Percentiles rank a stretch among this genome's conserved stretches.
Conservation (phyloP, 2,329 filamentous ascomycete genomes). For the Alternaria triticimaculans region DNA sequence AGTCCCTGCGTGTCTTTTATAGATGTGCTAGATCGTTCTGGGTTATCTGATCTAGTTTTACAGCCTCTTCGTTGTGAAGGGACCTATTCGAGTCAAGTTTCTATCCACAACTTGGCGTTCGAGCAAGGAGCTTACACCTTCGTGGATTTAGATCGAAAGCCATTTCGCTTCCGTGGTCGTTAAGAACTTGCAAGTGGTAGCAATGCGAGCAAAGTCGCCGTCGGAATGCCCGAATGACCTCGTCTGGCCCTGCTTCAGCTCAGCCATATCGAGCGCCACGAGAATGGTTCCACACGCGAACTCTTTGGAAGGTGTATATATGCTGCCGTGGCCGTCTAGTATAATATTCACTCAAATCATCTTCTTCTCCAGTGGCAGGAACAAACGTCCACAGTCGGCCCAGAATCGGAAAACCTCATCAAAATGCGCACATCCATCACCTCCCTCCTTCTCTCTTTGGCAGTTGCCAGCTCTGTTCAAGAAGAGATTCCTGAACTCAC, state of each 20-base stretch:
- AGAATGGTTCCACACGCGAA: not conserved
- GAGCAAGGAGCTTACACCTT: not conserved
- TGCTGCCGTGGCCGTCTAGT: not conserved
- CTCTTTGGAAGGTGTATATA: not conserved
- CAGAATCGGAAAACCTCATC: not conserved
- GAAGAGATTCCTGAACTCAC: not conserved
- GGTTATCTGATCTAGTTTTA: not conserved
- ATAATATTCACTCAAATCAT: not conserved
- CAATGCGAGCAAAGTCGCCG: not conserved
- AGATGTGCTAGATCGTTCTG: not conserved
- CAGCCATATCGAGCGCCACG: not conserved
- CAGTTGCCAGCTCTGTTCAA: not conserved
- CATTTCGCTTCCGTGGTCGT: not conserved
- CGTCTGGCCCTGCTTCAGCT: not conserved
- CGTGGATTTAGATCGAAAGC: not conserved
- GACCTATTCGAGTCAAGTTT: not conserved
- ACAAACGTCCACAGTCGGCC: not conserved
- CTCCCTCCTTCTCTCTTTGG: constrained; percentile 1
- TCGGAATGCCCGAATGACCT: not conserved
- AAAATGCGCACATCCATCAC: not conserved
- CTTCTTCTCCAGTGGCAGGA: not conserved
- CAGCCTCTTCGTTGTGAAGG: not conserved
- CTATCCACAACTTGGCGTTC: not conserved
- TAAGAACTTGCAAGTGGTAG: not conserved
- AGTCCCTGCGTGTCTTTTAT: not conserved